Base-by-base conservation (phyloP, 2,329 filamentous ascomycete species). In the Dothiorella sarmentorum region DNA sequence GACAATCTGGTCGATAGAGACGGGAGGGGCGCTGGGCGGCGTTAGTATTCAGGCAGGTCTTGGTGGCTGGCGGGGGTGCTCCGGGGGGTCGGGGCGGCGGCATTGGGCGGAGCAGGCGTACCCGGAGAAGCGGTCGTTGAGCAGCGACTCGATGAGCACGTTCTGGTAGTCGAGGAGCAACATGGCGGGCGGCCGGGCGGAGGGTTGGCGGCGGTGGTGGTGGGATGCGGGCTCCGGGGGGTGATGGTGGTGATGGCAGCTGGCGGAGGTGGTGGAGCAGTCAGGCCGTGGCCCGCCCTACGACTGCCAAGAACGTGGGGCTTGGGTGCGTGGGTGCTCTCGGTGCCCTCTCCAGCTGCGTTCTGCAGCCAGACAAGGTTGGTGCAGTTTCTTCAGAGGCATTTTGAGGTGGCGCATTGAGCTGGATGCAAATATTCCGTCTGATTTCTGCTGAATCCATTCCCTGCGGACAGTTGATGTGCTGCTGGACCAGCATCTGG, bases 151-250 rank as follows among this genome's bases (percentile, higher is more conserved):
- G 68, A 99, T 96, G 73, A 99, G 84, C 53, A 96, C 91, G 77
- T 99, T 99, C 75, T 99, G 94, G 71, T 99, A 99, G 79, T 99
- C 95, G 74, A 99, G 87, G 68, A 99, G 87, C 80, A 99, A 86
- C 94, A 88, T 87, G 64, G 66, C 74, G 73, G 61, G 61, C 56
- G 60, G 61, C 40, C 57, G 31, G 42, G 42, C 43, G n/a, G 7
- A 15, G 15, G 17, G 22, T 17, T 2, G 31, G 4, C 6, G 44
- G 44, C 10, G 47, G 47, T 31, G 55, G 31, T 27, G 43, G 24
- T 29, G 55, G 49, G 49, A 29, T 49, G 31, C 20, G 33, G 33
- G 33, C 24, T 58, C 42, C 43, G 43, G 43, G 55, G 55, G 43
- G 53, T 45, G 40, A 27, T 27, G 24, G n/a, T 7, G 27, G 29